Evolutionary conservation across 192 early-diverging fungal genomes (phyloP).

Genomic region (Podila epigama): DNA sequence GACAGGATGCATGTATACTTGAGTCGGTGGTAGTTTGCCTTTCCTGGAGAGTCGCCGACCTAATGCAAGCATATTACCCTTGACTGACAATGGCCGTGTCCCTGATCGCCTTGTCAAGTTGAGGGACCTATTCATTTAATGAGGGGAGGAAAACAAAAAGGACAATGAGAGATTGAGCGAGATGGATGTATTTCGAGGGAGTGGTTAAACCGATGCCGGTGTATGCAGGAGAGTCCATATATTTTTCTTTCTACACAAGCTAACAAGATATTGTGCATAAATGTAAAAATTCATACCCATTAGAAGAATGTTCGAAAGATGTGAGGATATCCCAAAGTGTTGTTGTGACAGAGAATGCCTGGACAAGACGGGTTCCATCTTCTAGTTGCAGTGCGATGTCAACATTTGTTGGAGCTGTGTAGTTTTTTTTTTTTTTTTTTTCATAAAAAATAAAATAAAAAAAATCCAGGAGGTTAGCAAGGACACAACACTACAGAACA

Average conservation of each 20-base stretch:
- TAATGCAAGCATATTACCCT: constrained; percentile 6
- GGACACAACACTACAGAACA: no score
- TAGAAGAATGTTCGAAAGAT: constrained; percentile 55
- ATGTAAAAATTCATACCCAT: constrained; percentile 36
- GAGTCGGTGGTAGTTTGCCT: neutral
- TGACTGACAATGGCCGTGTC: neutral
- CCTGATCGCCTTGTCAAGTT: constrained; percentile 58
- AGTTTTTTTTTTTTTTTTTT: no score
- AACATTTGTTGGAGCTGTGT: constrained; percentile 15
- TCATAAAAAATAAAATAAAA: no score
- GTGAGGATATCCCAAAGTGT: constrained; percentile 73
- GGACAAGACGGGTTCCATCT: constrained; percentile 62
- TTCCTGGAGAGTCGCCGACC: constrained; percentile 7
- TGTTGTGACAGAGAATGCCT: constrained; percentile 56
- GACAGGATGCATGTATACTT: constrained; percentile 64
- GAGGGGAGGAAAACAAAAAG: neutral
- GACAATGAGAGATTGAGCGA: neutral
- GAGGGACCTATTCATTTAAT: constrained; percentile 44
- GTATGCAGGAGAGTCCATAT: no score
- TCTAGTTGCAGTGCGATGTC: constrained; percentile 74
- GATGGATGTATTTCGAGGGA: no score
- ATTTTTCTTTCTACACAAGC: no score
- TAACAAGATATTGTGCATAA: neutral
- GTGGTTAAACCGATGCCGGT: no score
- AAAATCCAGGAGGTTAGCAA: no score